Percentiles rank a stretch among this genome's conserved stretches.
Evolutionary conservation across 306 rosid species (phyloP).

Genomic region (Corylus americana): DNA sequence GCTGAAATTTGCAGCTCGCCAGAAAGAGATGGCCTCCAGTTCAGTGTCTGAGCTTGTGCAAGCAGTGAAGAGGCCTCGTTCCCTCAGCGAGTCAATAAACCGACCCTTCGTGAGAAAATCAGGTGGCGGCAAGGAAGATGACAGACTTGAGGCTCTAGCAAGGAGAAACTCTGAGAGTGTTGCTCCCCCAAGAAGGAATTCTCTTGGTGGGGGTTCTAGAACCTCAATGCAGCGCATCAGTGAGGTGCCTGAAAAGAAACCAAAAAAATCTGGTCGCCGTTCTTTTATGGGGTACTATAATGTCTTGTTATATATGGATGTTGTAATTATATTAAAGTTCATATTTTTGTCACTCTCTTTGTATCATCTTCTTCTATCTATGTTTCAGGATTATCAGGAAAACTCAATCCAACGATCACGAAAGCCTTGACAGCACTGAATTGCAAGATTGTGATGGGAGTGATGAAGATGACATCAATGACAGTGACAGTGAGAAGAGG

Average conservation of each 20-base stretch:
- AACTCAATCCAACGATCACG: constrained; percentile 41
- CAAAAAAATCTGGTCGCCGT: constrained; percentile 52
- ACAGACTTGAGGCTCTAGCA: constrained; percentile 26
- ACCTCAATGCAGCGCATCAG: constrained; percentile 60
- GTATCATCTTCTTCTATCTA: background rate
- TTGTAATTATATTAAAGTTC: background rate
- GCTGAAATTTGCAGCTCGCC: constrained; percentile 69
- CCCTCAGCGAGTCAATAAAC: constrained; percentile 73
- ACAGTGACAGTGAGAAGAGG: constrained; percentile 44
- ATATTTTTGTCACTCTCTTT: background rate
- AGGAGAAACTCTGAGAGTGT: constrained; percentile 68
- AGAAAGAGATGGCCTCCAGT: constrained; percentile 72
- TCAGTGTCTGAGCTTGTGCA: constrained; percentile 69
- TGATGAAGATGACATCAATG: constrained; percentile 33
- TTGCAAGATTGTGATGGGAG: constrained; percentile 38
- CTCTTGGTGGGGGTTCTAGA: constrained; percentile 42
- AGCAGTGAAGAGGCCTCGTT: constrained; percentile 86
- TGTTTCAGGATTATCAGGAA: constrained; percentile 59
- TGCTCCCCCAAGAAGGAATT: constrained; percentile 48
- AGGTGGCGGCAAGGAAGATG: constrained; percentile 38
- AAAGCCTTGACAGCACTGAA: constrained; percentile 39
- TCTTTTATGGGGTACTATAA: constrained; percentile 83
- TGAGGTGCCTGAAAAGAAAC: constrained; percentile 78
- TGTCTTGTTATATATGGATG: background rate
- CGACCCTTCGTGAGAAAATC: constrained; percentile 64